Evolutionary conservation across 2,329 filamentous ascomycete species (phyloP).

Genomic region (Ophiostoma sp.): DNA sequence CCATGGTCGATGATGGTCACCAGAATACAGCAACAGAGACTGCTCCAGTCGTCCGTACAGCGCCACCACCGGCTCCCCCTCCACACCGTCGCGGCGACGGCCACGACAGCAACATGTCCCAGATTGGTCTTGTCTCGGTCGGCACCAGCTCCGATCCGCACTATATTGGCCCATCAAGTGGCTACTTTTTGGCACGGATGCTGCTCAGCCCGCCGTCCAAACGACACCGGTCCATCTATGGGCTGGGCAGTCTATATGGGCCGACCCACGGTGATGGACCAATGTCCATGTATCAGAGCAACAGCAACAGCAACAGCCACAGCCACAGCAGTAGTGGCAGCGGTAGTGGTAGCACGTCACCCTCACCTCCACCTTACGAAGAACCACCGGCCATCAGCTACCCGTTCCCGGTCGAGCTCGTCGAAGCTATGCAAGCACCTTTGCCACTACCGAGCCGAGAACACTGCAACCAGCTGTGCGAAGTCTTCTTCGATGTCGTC

Average conservation of each 20-base stretch:
- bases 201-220: constrained; percentile 42
- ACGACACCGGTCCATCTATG: not conserved
- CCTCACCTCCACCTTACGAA: not conserved
- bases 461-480: not conserved
- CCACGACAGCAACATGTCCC: constrained; percentile 10
- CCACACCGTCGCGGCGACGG: constrained; percentile 31
- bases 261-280: not conserved
- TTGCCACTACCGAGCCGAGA: not conserved
- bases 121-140: constrained; percentile 52
- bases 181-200: constrained; percentile 54
- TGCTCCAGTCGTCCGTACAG: not conserved
- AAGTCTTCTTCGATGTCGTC: constrained; percentile 46
- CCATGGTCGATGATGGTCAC: not conserved
- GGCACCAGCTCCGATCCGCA: constrained; percentile 49
- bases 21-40: not conserved
- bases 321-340: not conserved
- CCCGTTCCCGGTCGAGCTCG: not conserved
- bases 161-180: constrained; percentile 58
- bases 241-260: not conserved
- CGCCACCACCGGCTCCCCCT: not conserved
- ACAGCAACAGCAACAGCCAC: not conserved
- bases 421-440: not conserved
- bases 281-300: not conserved
- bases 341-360: not conserved
- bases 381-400: not conserved